A percentile compares a stretch with the other conserved stretches of the same genome.
These are phyloP conservation scores for Sparassis latifolia DNA, from an alignment of 1,284 basidiomycete genomes.

Conservation along the genomic window DNA sequence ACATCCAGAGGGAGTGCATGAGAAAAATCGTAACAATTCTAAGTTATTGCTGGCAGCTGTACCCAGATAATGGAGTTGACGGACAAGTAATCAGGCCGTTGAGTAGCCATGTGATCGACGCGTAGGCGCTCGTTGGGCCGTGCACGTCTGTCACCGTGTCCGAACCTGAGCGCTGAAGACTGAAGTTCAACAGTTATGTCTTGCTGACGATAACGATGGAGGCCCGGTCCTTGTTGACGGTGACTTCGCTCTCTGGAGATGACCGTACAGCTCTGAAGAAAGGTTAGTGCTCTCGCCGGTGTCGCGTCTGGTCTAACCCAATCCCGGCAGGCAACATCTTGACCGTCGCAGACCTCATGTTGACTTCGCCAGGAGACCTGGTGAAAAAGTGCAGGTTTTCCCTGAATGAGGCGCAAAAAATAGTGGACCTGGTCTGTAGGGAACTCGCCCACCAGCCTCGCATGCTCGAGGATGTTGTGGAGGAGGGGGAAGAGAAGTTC, in stretches of 20 bases:
- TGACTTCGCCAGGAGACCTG: constrained; percentile 42
- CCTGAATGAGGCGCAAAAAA: constrained; percentile 37
- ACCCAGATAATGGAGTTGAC: no score
- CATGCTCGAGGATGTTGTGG: constrained; percentile 31
- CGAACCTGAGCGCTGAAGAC: no score
- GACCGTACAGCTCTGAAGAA: constrained; percentile 14
- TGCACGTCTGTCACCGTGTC: no score
- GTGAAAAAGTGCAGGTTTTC: constrained; percentile 47
- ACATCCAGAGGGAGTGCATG: no score
- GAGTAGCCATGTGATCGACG: no score
- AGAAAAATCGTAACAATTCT: no score
- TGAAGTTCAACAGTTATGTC: no score
- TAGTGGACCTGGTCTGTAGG: constrained; percentile 42
- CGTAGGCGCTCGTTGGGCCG: no score
- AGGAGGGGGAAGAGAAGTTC: constrained; percentile 37
- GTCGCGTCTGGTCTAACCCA: neutral
- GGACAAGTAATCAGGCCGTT: no score
- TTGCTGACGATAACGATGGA: neutral
- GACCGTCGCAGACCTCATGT: constrained; percentile 43
- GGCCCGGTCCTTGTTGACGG: neutral
- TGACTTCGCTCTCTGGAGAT: constrained; percentile 4
- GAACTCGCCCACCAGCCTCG: constrained; percentile 29
- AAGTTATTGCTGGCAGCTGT: no score
- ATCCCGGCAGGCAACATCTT: constrained; percentile 12
- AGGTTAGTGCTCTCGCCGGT: constrained; percentile 7